Percentiles rank a stretch among this genome's conserved stretches.
Evolutionary conservation across 73 alveolate genomes (phyloP).

Genomic region (Blepharisma stoltei): DNA sequence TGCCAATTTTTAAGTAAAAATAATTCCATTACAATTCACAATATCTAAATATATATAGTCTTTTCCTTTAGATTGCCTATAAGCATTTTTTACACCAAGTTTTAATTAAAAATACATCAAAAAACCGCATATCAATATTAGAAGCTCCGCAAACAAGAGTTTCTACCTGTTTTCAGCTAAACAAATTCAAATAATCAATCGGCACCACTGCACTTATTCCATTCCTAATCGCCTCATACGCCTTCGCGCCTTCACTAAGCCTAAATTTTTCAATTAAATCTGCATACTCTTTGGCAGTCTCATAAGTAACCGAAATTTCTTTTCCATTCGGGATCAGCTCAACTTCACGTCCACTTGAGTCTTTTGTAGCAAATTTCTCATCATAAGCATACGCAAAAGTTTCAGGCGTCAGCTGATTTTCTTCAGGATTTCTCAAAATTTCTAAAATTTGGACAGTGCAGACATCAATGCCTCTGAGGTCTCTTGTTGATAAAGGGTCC

Average conservation of each 20-base stretch:
- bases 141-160: slow-evolving; percentile 84
- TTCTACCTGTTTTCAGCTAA: slow-evolving; percentile 81
- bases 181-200: slow-evolving; percentile 51
- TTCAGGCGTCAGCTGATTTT: slow-evolving; percentile 7
- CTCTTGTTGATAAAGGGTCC: slow-evolving; percentile 35
- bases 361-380: slow-evolving; percentile 62
- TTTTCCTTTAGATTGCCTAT: too few relatives aligned
- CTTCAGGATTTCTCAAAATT: slow-evolving; percentile 37
- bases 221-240: slow-evolving; percentile 58
- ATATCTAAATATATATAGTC: too few relatives aligned
- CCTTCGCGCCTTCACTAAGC: slow-evolving; percentile 61
- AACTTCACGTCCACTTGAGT: slow-evolving; percentile 75
- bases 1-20: too few relatives aligned
- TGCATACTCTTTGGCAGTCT: slow-evolving; percentile 51
- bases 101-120: too few relatives aligned
- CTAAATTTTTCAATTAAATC: slow-evolving; percentile 58
- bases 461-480: slow-evolving; percentile 37
- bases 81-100: too few relatives aligned
- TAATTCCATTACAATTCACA: too few relatives aligned
- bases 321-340: slow-evolving; percentile 73
- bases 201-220: slow-evolving; percentile 78
- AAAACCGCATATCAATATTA: slow-evolving; percentile 62
- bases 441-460: slow-evolving; percentile 41
- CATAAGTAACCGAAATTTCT: slow-evolving; percentile 49
- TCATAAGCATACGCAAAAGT: not conserved